Percentiles rank a stretch among this genome's conserved stretches.
Conservation (phyloP, 148 eudicot genomes). For the Silene latifolia region DNA sequence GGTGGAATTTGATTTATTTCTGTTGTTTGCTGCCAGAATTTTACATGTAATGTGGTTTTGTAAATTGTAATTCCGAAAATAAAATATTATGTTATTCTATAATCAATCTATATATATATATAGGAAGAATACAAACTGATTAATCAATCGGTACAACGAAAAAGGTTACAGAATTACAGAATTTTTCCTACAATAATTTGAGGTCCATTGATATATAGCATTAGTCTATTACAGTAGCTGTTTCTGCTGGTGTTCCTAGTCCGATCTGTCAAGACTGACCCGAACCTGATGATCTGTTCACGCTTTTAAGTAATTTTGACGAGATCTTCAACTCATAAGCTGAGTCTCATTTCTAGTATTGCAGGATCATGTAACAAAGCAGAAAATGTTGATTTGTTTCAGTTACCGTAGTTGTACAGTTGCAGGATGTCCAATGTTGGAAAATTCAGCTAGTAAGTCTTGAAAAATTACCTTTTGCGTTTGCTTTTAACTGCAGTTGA, state of each 20-base stretch:
- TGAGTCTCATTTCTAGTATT: conserved; percentile 14
- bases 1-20: background rate
- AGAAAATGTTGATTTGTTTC: background rate
- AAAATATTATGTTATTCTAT: conserved; percentile 2
- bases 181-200: conserved; percentile 14
- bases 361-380: conserved; percentile 6
- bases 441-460: background rate
- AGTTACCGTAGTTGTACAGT: background rate
- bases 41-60: background rate
- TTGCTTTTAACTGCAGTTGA: conserved; percentile 62
- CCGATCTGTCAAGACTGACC: no score
- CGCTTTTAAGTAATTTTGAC: background rate
- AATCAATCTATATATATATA: conserved; percentile 10
- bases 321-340: background rate
- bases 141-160: no score
- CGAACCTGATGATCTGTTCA: background rate
- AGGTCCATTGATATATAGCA: conserved; percentile 5
- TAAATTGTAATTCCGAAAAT: background rate
- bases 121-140: no score
- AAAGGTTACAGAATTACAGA: conserved; percentile 26
- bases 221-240: no score
- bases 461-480: conserved; percentile 65
- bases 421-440: background rate
- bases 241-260: no score
- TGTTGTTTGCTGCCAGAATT: background rate